Evolutionary conservation across 345 rosid genomes (phyloP), one percentile per base, ranked within the genome.

Genomic region (Triadica sebifera): DNA sequence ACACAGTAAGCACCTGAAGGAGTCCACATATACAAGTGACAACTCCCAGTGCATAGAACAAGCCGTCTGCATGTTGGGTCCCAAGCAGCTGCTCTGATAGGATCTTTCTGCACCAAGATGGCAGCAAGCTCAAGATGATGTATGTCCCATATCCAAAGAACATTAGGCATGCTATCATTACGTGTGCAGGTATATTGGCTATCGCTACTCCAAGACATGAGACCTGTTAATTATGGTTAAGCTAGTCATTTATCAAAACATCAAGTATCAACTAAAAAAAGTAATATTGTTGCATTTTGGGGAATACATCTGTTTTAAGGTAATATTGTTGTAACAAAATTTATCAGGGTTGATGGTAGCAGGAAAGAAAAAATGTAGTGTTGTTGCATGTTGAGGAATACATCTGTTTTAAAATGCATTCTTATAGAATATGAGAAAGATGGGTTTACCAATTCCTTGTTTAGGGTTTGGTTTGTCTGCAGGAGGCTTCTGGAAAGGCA

Each of bases 141-240:
- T 70, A 95, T 89, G 84, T 93, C 96, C 99, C 99, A 95, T 74
- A 95, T 89, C 99, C 98, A 95, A 20, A 95, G 79, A 65, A 88
- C 87, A 67, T 91, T 89, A 0, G 94, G 97, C 98, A 94, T 89
- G 80, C 91, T 89, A 70, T 94, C 99, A 49, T 89, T 95, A 8
- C 96, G 89, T 67, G 98, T 93, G 75, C 90, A 93, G 43, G 90
- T 84, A 75, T 87, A 95, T 56, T 79, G 94, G 85, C 97, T 90
- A 71, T 93, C 98, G 45, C 77, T 88, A 90, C 98, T 95, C 99
- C 99, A 95, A 12, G 98, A 91, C 81, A 93, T 71, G 71, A 93
- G 89, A 72, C 98, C 99, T 95, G 85, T 34, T 24, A 56, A 29
- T 29, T 45, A 41, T 69, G 61, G 50, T 72, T 66, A 66, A 58